Evolutionary conservation across 768 basidiomycete species (phyloP).

Genomic region (Scleroderma citrinum): DNA sequence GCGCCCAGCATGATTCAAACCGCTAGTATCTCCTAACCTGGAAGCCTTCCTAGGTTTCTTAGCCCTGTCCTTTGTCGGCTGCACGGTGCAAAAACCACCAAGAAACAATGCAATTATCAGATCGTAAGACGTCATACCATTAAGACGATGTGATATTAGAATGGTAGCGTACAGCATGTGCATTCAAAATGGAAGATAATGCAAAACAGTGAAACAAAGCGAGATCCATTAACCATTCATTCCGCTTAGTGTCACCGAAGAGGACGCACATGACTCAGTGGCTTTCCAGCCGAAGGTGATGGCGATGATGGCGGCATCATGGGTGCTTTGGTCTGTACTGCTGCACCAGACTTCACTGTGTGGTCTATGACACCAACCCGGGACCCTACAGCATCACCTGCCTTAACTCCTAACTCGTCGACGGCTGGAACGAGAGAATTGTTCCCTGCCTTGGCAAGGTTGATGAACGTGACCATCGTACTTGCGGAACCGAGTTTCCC

Average conservation of each 20-base stretch:
- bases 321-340: constrained; percentile 17
- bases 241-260: constrained; percentile 53
- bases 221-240: constrained; percentile 39
- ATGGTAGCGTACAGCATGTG: constrained; percentile 1
- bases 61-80: constrained; percentile 74
- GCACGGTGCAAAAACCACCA: constrained; percentile 11
- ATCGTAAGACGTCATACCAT: constrained; percentile 26
- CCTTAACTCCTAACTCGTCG: constrained; percentile 37
- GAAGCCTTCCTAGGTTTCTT: constrained; percentile 55
- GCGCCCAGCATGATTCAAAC: background rate
- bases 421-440: constrained; percentile 27
- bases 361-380: constrained; percentile 13
- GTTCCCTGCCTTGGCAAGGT: constrained; percentile 44
- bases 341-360: constrained; percentile 1
- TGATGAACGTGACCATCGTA: constrained; percentile 66
- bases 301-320: constrained; percentile 19
- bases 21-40: constrained; percentile 13
- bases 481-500: constrained; percentile 63
- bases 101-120: constrained; percentile 23
- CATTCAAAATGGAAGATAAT: background rate
- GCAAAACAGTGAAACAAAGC: constrained; percentile 9
- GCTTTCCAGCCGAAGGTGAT: constrained; percentile 50
- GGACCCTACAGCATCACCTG: constrained; percentile 37
- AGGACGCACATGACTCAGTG: constrained; percentile 84
- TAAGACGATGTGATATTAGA: constrained; percentile 25